These are phyloP conservation scores for Heritiera fomes DNA, from an alignment of 345 rosid genomes.

Conservation along the genomic window DNA sequence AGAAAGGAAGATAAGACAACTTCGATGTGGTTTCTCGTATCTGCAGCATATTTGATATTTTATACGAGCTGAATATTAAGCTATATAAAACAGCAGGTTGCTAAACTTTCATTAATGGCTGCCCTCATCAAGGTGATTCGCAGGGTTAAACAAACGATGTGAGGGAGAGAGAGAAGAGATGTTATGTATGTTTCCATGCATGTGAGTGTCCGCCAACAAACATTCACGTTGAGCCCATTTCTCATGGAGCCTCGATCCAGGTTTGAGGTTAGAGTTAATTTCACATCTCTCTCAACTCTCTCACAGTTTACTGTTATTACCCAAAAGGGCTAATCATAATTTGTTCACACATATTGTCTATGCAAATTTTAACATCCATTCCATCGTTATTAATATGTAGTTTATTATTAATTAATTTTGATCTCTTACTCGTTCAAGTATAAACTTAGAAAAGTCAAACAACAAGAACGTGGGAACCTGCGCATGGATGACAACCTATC, in stretches of 20 bases:
- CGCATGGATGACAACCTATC: slow-evolving; percentile 60
- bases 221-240: slow-evolving; percentile 63
- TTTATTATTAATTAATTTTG: not conserved
- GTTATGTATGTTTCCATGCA: slow-evolving; percentile 41
- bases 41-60: slow-evolving; percentile 18
- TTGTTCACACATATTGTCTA: too few species aligned
- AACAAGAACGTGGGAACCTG: slow-evolving; percentile 45
- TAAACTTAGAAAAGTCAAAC: slow-evolving; percentile 42
- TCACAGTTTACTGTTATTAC: not conserved
- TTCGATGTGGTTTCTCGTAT: not conserved
- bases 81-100: not conserved
- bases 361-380: too few species aligned
- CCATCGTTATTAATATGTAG: too few species aligned
- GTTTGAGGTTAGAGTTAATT: slow-evolving; percentile 25
- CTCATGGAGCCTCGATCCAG: slow-evolving; percentile 42
- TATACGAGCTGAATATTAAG: not conserved
- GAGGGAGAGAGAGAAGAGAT: not conserved
- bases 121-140: slow-evolving; percentile 21
- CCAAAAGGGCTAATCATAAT: not conserved
- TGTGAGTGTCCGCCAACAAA: slow-evolving; percentile 68
- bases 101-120: not conserved
- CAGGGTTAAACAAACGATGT: slow-evolving; percentile 14
- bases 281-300: slow-evolving; percentile 26
- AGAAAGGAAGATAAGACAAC: not conserved
- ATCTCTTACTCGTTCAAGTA: slow-evolving; percentile 16